Evolutionary conservation across 2,329 filamentous ascomycete genomes (phyloP).

Genomic region (Penicillium sp.): DNA sequence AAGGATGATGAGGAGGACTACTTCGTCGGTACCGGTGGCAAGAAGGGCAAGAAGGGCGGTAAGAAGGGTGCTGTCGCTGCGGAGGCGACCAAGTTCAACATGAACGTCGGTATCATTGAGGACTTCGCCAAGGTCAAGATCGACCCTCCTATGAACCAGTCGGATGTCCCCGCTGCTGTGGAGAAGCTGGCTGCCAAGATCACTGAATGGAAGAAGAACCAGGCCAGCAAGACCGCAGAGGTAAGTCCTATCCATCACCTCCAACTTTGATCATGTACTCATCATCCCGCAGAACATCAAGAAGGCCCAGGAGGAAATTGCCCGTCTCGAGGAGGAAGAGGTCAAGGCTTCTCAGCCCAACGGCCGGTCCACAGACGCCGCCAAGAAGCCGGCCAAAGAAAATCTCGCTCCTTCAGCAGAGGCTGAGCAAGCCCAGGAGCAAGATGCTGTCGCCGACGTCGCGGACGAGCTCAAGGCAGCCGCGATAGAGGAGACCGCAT

Average conservation of each 20-base stretch:
- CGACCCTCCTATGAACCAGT: constrained; percentile 80
- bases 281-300: constrained; percentile 73
- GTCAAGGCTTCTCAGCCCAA: constrained; percentile 46
- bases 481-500: constrained; percentile 55
- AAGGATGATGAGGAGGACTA: constrained; percentile 92
- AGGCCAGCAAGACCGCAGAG: constrained; percentile 82
- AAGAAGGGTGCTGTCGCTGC: constrained; percentile 60
- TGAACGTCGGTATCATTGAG: constrained; percentile 87
- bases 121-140: constrained; percentile 80
- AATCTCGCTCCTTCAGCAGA: constrained; percentile 54
- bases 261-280: not conserved
- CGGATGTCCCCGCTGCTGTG: constrained; percentile 71
- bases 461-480: constrained; percentile 59
- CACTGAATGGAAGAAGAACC: constrained; percentile 84
- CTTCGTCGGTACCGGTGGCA: constrained; percentile 66
- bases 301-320: constrained; percentile 94
- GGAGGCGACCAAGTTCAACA: constrained; percentile 65
- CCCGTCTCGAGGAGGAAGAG: constrained; percentile 72
- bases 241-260: constrained; percentile 53
- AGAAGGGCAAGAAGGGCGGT: constrained; percentile 79
- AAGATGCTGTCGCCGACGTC: constrained; percentile 57
- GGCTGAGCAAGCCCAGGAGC: constrained; percentile 54
- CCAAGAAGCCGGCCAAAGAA: constrained; percentile 53
- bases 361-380: constrained; percentile 49
- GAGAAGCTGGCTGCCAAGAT: constrained; percentile 95